These are phyloP conservation scores for Podaxis sp. DNA, from an alignment of 768 basidiomycete genomes.

Conservation along the genomic window DNA sequence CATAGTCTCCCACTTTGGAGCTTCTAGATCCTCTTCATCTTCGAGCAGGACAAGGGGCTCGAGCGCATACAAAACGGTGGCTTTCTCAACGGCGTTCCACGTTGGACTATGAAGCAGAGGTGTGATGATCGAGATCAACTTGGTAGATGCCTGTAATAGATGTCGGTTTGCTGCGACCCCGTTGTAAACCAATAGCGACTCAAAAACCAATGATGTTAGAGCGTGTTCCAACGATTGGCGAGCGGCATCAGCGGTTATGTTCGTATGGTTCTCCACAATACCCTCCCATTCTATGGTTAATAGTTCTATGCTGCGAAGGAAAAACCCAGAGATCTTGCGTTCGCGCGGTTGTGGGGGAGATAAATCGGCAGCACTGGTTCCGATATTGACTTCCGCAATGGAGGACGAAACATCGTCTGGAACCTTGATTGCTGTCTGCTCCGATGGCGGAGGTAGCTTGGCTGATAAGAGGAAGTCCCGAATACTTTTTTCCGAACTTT, in stretches of 20 bases:
- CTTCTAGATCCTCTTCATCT: constrained; percentile 28
- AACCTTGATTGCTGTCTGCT: neutral
- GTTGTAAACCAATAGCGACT: constrained; percentile 63
- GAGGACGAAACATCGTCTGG: neutral
- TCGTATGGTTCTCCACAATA: constrained; percentile 27
- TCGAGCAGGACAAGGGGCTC: constrained; percentile 51
- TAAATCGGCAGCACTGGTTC: constrained; percentile 27
- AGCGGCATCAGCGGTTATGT: constrained; percentile 59
- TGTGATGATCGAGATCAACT: constrained; percentile 38
- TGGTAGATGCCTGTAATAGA: constrained; percentile 64
- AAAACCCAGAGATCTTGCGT: constrained; percentile 57
- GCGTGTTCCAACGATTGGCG: constrained; percentile 71
- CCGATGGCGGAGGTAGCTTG: constrained; percentile 47
- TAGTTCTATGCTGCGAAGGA: constrained; percentile 62
- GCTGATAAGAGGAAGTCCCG: constrained; percentile 71
- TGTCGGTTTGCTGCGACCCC: constrained; percentile 60
- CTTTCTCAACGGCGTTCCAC: constrained; percentile 66
- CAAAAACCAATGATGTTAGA: constrained; percentile 65
- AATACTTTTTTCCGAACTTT: constrained; percentile 56
- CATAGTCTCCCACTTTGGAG: constrained; percentile 45
- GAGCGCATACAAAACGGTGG: constrained; percentile 62
- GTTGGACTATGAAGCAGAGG: constrained; percentile 39
- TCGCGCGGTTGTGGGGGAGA: constrained; percentile 57
- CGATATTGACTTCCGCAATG: constrained; percentile 3
- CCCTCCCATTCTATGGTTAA: constrained; percentile 48